These are phyloP conservation scores for Rhizomucor miehei DNA, from an alignment of 371 early-diverging fungal species.

Conservation along the genomic window DNA sequence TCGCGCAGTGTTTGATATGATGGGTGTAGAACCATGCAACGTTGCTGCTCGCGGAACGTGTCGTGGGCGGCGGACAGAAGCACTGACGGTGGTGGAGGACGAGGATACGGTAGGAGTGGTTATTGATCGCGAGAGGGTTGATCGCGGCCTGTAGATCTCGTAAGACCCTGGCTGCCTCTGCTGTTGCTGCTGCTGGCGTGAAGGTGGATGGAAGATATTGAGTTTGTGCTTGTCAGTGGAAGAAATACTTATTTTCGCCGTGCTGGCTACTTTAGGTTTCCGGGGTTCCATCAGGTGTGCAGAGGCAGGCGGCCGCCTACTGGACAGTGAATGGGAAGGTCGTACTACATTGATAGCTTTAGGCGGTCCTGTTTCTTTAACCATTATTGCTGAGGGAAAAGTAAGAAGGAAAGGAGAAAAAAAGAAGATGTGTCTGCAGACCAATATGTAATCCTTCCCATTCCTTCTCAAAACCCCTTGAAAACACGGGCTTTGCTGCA, in stretches of 20 bases:
- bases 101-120: not conserved
- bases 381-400: not conserved
- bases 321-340: conserved; percentile 9
- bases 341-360: conserved; percentile 18
- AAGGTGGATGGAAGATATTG: conserved; percentile 12
- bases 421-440: not conserved
- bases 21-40: not conserved
- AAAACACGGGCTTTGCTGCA: too few species aligned
- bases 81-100: not conserved
- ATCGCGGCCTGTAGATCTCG: not conserved
- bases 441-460: too few species aligned
- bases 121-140: not conserved
- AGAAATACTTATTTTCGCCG: conserved; percentile 10
- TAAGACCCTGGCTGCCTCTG: not conserved
- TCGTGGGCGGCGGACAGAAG: not conserved
- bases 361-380: conserved; percentile 7
- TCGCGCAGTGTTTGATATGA: not conserved
- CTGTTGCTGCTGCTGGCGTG: not conserved
- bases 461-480: too few species aligned
- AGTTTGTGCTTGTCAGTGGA: conserved; percentile 1
- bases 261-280: conserved; percentile 11
- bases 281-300: conserved; percentile 1
- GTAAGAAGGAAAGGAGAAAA: not conserved
- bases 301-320: not conserved
- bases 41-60: not conserved